Percentiles rank a stretch among this genome's conserved stretches.
Conservation (phyloP, 345 rosid species). For the Trapa bicornis region DNA sequence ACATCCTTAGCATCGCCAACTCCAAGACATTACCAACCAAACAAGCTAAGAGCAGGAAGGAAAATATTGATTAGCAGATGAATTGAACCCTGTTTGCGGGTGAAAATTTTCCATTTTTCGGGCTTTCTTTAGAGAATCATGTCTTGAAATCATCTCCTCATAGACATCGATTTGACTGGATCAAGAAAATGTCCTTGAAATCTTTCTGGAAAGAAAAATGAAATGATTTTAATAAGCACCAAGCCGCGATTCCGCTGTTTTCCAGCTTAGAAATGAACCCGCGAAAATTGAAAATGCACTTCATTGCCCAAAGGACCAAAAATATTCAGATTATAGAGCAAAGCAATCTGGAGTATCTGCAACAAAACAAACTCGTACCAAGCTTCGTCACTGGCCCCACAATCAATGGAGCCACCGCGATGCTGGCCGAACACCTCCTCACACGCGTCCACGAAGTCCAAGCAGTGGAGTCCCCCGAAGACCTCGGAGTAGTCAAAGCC, state of each 20-base stretch:
- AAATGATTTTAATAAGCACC: not conserved
- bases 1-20: not conserved
- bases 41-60: not conserved
- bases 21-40: not conserved
- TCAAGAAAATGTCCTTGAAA: too few relatives aligned
- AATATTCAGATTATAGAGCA: not conserved
- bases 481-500: slow-evolving; percentile 62
- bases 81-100: not conserved
- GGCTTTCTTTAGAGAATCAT: not conserved
- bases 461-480: slow-evolving; percentile 47
- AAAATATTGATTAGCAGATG: not conserved
- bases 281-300: not conserved
- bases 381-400: slow-evolving; percentile 63
- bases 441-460: slow-evolving; percentile 49
- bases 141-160: not conserved
- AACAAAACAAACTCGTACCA: slow-evolving; percentile 37
- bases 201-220: not conserved
- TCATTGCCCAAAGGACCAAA: not conserved
- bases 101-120: not conserved
- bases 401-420: slow-evolving; percentile 17
- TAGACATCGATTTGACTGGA: too few relatives aligned
- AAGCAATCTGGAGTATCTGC: not conserved
- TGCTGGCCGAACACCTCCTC: slow-evolving; percentile 42
- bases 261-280: not conserved
- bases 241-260: not conserved